phyloP scores from a whole-genome alignment of 108 stramenopile genomes.

The Cyclotella sp. region DNA sequence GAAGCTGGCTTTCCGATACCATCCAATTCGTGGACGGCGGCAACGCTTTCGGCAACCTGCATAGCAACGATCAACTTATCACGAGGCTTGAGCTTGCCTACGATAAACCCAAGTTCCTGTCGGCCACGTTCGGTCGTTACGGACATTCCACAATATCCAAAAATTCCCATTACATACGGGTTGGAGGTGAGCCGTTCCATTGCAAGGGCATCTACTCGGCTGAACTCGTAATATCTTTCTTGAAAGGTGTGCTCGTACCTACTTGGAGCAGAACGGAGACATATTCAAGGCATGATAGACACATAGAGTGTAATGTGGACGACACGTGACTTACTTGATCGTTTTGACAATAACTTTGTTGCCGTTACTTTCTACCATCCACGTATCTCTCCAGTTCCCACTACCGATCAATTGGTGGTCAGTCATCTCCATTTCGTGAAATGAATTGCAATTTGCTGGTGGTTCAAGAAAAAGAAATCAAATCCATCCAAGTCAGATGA shows the following conservation, averaged over 20 bases:
- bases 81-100: constrained; percentile 38
- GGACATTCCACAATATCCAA: constrained; percentile 78
- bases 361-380: constrained; percentile 7
- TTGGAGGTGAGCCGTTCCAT: constrained; percentile 73
- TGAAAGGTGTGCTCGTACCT: constrained; percentile 77
- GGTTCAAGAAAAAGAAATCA: neutral
- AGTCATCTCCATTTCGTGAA: constrained; percentile 35
- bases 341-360: constrained; percentile 46
- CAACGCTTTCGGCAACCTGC: constrained; percentile 63
- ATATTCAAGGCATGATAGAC: neutral
- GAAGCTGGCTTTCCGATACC: constrained; percentile 19
- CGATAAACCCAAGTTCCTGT: constrained; percentile 6
- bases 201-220: constrained; percentile 66
- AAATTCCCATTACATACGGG: constrained; percentile 56
- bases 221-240: constrained; percentile 84
- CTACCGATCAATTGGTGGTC: neutral
- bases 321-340: constrained; percentile 17
- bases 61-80: constrained; percentile 49
- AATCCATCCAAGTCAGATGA: neutral
- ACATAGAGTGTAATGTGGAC: neutral
- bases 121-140: constrained; percentile 54
- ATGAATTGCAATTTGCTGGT: constrained; percentile 36
- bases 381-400: constrained; percentile 46
- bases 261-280: neutral
- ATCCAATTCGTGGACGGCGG: constrained; percentile 70